Base-by-base conservation (phyloP, 2,329 filamentous ascomycete genomes). In the Alternaria hordeiaustralica region DNA sequence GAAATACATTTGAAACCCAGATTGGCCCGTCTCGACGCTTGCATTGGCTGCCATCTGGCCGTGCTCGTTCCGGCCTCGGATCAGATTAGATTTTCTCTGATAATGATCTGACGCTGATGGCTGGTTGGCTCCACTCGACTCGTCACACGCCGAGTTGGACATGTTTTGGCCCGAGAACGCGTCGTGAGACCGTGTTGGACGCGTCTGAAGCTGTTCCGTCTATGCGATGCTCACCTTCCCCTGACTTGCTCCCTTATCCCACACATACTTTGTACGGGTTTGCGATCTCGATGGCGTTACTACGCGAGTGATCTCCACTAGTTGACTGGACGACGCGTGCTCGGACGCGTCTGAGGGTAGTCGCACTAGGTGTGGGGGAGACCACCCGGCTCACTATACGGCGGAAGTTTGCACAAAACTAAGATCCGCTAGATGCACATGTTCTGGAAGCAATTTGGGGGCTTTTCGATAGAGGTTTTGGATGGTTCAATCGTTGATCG, bases 51-150 rank as follows among this genome's bases (percentile, higher is more conserved):
- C 66, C 58, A 30, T 15, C 60, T 65, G 70, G 33, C 65, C 58
- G 62, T 63, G 61, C 53, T 58, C 50, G 43, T 58, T 56, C 63
- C 58, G 66, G 64, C 62, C 56, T 65, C 60, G 64, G 71, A 75
- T 75, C 72, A 60, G 72, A 75, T 73, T 60, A 75, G 71, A 74
- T 74, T 68, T 65, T 61, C 25, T 63, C 61, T 64, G 63, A 60
- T 60, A 60, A 63, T 61, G 43, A 60, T 53, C 61, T 60, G 53
- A 55, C 26, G 51, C 55, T 53, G 63, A 58, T 43, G 58, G 49
- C 63, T 55, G 41, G 54, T 30, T 21, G 33, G 58, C 54, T 50
- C 67, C 66, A 61, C 61, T 54, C 49, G 33, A 57, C 26, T 66
- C 54, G 59, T 65, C 55, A 62, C 55, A 54, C 30, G 20, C 41